Conservation (phyloP, 108 stramenopile species). For the Cylindrotheca fusiformis region DNA sequence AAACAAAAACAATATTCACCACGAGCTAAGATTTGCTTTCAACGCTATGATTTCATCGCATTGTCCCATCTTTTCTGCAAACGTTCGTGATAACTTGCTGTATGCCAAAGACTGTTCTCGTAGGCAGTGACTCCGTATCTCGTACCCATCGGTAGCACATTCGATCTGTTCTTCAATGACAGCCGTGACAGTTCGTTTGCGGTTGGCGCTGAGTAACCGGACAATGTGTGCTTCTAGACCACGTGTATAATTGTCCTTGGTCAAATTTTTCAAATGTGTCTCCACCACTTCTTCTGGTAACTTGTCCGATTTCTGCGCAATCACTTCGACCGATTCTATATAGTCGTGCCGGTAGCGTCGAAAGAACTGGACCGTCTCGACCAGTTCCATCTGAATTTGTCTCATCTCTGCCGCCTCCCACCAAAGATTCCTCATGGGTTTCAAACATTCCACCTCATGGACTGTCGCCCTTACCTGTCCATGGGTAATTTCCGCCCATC, state of each 20-base stretch:
- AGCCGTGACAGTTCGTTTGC: constrained; percentile 17
- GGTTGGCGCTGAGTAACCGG: constrained; percentile 14
- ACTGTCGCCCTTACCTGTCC: constrained; percentile 7
- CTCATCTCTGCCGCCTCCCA: constrained; percentile 26
- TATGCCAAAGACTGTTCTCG: constrained; percentile 16
- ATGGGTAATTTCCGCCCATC: constrained; percentile 17
- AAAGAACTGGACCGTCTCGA: constrained; percentile 24
- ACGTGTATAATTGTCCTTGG: constrained; percentile 21
- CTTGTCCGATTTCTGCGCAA: constrained; percentile 5
- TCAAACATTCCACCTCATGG: constrained; percentile 14
- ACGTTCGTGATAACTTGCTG: constrained; percentile 4
- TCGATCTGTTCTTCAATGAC: constrained; percentile 28
- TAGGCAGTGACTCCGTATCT: constrained; percentile 10
- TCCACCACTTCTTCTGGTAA: constrained; percentile 10
- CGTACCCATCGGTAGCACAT: constrained; percentile 8
- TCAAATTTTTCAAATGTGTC: constrained; percentile 21
- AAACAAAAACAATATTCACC: too few species aligned
- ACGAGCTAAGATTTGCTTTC: constrained; percentile 1
- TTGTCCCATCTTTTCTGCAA: constrained; percentile 10
- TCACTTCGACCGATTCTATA: constrained; percentile 14
- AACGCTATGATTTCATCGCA: constrained; percentile 13
- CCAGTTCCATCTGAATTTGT: constrained; percentile 11
- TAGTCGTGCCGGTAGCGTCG: constrained; percentile 19
- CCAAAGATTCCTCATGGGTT: constrained; percentile 20
- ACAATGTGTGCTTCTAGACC: constrained; percentile 33